Conservation (phyloP, 2,329 filamentous ascomycete genomes). For the Aspergillus sp. region DNA sequence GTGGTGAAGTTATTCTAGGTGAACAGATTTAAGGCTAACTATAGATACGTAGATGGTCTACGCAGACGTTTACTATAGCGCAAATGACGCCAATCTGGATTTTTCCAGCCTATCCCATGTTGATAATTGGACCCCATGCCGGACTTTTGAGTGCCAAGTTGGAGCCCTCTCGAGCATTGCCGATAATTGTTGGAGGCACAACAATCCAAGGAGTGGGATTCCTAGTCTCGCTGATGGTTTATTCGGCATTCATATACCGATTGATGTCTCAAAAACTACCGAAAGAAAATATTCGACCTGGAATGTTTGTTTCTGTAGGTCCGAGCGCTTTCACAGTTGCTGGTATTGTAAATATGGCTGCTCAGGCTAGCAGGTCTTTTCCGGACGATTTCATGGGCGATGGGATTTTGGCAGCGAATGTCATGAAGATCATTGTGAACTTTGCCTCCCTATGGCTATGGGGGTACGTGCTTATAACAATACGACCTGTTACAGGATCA, state of each 20-base stretch:
- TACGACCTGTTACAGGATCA: not conserved
- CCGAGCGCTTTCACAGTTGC: conserved; percentile 69
- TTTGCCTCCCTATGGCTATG: conserved; percentile 77
- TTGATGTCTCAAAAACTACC: conserved; percentile 87
- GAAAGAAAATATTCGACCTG: conserved; percentile 70
- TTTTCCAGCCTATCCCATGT: conserved; percentile 78
- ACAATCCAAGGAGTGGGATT: conserved; percentile 66
- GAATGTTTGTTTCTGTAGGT: conserved; percentile 83
- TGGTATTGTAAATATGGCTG: conserved; percentile 60
- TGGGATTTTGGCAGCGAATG: conserved; percentile 53
- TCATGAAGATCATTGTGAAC: conserved; percentile 57
- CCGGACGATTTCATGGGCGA: conserved; percentile 57
- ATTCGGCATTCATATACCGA: conserved; percentile 78
- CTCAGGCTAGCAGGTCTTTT: conserved; percentile 49
- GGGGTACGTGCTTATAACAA: conserved; percentile 47
- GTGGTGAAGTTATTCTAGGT: not conserved
- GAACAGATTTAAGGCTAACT: conserved; percentile 11
- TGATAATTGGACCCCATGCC: conserved; percentile 74
- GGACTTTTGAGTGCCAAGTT: conserved; percentile 55
- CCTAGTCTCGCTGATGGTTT: conserved; percentile 72
- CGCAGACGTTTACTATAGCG: conserved; percentile 69
- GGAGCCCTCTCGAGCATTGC: conserved; percentile 45
- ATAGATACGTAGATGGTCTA: conserved; percentile 54
- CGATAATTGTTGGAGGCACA: conserved; percentile 59
- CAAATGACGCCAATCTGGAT: conserved; percentile 89